Base-by-base conservation (phyloP, 2,329 filamentous ascomycete genomes). In the Allantophomopsis lycopodina region DNA sequence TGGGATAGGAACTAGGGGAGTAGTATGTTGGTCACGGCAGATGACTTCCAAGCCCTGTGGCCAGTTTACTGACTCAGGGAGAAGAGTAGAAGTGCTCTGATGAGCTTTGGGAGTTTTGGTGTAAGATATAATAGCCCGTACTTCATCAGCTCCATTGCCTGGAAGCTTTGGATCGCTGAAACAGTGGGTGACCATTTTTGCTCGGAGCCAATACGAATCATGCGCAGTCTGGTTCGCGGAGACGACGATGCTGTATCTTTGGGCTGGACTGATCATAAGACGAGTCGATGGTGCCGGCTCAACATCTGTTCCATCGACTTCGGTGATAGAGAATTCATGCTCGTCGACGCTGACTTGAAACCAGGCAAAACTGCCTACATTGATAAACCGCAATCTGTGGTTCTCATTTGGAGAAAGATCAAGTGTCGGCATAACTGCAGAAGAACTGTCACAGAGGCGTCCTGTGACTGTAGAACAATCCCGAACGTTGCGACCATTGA, bases 321-420 rank as follows among this genome's bases (percentile, higher is more conserved):
- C 81, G 8, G 80, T 74, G 35, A 86, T 61, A 28, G 61, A 63
- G 54, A 82, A 75, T 10, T 60, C 62, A 47, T 85, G 81, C 37
- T 73, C 71, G 46, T 86, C 81, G 35, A 85, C 65, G 51, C 74
- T 76, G 20, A 86, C 67, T 50, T 85, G 79, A 45, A 85, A 81
- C 51, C 76, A 76, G 2, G 79, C 78, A 50, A 83, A 83, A 0
- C 76, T 78, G 10, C 76, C 81, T 7, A 79, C 70, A 45, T 86
- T 85, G 45, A 83, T 64, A 46, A 86, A 66, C 12, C 80, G 72
- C 37, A 86, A 59, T 34, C 78, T 69, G 47, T 86, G 82, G 1
- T 65, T 68, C 37, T 69, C 66, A 2, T 70, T 68, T 2, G 68
- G 63, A n/a, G 65, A 52, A 4, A 77, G 56, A 15, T 65, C 57